Conservation (phyloP, 129 eudicot genomes). For the Smallanthus sonchifolius region DNA sequence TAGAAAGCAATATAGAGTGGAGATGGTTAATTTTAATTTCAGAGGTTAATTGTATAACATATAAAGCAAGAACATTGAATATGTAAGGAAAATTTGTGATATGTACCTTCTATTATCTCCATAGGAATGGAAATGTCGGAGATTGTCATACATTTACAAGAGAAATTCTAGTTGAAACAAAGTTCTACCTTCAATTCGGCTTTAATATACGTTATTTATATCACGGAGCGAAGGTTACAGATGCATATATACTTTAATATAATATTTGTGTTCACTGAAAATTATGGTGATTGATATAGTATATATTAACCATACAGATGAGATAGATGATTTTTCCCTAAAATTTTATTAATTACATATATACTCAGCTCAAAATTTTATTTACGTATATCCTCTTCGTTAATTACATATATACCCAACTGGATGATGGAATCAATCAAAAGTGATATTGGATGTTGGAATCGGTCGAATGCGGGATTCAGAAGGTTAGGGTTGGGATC, state of each 20-base stretch:
- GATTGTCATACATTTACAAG: not conserved
- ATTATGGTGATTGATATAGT: not conserved
- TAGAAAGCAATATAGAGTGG: no score
- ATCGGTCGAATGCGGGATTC: no score
- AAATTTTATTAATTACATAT: no score
- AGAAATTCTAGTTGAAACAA: not conserved
- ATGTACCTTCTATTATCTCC: not conserved
- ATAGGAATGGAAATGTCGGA: not conserved
- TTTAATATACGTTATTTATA: not conserved
- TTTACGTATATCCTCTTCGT: no score
- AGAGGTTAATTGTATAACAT: no score
- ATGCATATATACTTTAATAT: not conserved
- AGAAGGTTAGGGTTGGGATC: no score
- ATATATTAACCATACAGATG: slow-evolving; percentile 5
- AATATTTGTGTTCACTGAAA: not conserved
- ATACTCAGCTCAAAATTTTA: no score
- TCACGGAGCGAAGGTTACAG: not conserved
- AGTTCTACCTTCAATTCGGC: no score
- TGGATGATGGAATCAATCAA: no score
- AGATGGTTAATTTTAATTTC: no score
- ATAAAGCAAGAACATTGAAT: not conserved
- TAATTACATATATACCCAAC: no score
- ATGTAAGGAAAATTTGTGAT: not conserved
- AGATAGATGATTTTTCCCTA: slow-evolving; percentile 1
- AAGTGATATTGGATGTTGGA: no score